Conservation (phyloP, 805 yeast genomes). For the Zygotorulaspora chibaensis region DNA sequence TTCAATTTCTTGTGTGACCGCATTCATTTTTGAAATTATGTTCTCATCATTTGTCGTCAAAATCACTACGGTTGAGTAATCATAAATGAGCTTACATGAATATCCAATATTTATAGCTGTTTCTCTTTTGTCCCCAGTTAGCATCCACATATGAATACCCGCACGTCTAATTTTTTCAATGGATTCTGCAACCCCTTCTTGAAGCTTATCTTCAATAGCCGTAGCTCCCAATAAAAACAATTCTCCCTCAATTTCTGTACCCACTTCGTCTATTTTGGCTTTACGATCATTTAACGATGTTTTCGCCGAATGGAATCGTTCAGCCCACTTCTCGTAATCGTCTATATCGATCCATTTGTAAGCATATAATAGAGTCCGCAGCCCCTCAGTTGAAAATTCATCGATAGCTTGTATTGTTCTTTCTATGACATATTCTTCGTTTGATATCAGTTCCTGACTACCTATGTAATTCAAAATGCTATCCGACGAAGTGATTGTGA, state of each 20-base stretch:
- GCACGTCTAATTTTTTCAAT: constrained; percentile 90
- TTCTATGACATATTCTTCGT: constrained; percentile 76
- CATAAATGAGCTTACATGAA: constrained; percentile 88
- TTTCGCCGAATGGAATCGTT: constrained; percentile 67
- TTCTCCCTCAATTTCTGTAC: constrained; percentile 65
- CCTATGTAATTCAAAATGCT: constrained; percentile 39
- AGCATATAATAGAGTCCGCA: constrained; percentile 82
- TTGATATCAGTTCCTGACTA: constrained; percentile 54
- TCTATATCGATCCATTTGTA: constrained; percentile 61
- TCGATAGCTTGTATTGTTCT: constrained; percentile 86
- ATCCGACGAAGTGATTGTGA: constrained; percentile 1
- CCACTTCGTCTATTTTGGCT: constrained; percentile 61
- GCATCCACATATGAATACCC: constrained; percentile 95
- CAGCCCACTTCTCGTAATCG: constrained; percentile 64
- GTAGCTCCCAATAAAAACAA: constrained; percentile 82
- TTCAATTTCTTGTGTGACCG: constrained; percentile 68
- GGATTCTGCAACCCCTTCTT: constrained; percentile 94
- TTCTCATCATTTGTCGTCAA: constrained; percentile 54
- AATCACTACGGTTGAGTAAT: constrained; percentile 83
- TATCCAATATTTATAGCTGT: constrained; percentile 97
- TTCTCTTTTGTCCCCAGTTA: constrained; percentile 96
- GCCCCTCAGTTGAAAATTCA: constrained; percentile 90
- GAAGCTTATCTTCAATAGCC: constrained; percentile 95
- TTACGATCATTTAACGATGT: constrained; percentile 68
- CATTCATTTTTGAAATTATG: constrained; percentile 62